Percentiles rank a stretch among this genome's conserved stretches.
Conservation (phyloP, 371 early-diverging fungal genomes). For the Nosema muscidifuracis region DNA sequence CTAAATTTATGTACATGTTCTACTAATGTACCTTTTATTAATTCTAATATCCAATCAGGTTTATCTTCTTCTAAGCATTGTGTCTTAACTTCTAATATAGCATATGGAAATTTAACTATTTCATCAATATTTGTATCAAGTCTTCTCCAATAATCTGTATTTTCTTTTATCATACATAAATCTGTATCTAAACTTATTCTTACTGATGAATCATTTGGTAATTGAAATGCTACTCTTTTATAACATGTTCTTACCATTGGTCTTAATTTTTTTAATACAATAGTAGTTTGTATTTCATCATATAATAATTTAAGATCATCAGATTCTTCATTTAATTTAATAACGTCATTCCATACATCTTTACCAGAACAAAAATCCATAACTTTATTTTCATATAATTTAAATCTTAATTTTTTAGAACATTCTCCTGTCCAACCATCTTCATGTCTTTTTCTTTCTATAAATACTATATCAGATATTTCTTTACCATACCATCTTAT, state of each 20-base stretch:
- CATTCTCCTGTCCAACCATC: conserved; percentile 87
- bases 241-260: conserved; percentile 89
- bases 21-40: conserved; percentile 77
- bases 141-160: conserved; percentile 70
- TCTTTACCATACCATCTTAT: conserved; percentile 77
- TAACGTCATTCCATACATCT: conserved; percentile 70
- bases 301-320: conserved; percentile 69
- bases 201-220: conserved; percentile 92
- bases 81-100: conserved; percentile 92
- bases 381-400: conserved; percentile 83
- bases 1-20: conserved; percentile 92
- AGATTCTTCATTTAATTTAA: conserved; percentile 67
- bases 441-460: conserved; percentile 89
- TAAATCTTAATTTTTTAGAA: conserved; percentile 82
- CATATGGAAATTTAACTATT: conserved; percentile 83
- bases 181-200: conserved; percentile 95
- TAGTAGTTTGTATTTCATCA: conserved; percentile 70
- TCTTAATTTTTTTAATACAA: conserved; percentile 69
- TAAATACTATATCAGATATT: conserved; percentile 73
- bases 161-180: conserved; percentile 83
- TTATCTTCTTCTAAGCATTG: conserved; percentile 74
- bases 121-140: conserved; percentile 73
- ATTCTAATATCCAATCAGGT: conserved; percentile 83
- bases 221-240: conserved; percentile 95
- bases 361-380: conserved; percentile 73